These are phyloP conservation scores for Platanus orientalis DNA, from an alignment of 164 flowering plant species.

Conservation along the genomic window DNA sequence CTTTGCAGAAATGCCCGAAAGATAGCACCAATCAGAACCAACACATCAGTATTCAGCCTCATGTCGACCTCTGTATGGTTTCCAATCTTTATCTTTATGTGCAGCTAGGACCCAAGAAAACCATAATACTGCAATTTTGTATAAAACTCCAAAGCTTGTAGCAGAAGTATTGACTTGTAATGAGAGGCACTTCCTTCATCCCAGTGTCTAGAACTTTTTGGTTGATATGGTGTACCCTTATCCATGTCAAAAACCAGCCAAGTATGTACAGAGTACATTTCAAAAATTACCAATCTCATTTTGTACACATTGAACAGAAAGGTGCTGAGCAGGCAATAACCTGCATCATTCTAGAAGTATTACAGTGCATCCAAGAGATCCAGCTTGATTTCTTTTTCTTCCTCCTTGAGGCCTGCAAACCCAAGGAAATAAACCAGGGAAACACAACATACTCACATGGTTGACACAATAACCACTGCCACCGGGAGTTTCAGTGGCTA, in stretches of 20 bases:
- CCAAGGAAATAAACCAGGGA: slow-evolving; percentile 22
- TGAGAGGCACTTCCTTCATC: neutral
- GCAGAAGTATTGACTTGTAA: neutral
- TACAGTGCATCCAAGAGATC: slow-evolving; percentile 9
- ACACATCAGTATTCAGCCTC: slow-evolving; percentile 3
- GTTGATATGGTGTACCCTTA: slow-evolving; percentile 7
- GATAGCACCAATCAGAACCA: slow-evolving; percentile 3
- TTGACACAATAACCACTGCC: slow-evolving; percentile 17
- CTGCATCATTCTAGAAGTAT: slow-evolving; percentile 6
- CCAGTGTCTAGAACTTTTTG: slow-evolving; percentile 11
- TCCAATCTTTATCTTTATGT: neutral
- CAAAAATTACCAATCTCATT: slow-evolving; percentile 25
- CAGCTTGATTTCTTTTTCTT: slow-evolving; percentile 1
- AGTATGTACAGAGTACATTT: slow-evolving; percentile 25
- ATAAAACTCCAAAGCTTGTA: neutral
- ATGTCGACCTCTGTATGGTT: neutral
- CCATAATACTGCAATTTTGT: neutral
- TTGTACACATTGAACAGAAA: slow-evolving; percentile 40
- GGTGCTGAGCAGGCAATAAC: slow-evolving; percentile 15
- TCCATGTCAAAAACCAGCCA: slow-evolving; percentile 15
- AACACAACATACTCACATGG: slow-evolving; percentile 15
- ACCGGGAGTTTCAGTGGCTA: slow-evolving; percentile 31
- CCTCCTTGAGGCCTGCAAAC: slow-evolving; percentile 11
- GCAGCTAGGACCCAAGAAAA: neutral
- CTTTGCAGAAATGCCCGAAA: slow-evolving; percentile 1